phyloP scores from a whole-genome alignment of 345 rosid genomes.

The Limnanthes douglasii region DNA sequence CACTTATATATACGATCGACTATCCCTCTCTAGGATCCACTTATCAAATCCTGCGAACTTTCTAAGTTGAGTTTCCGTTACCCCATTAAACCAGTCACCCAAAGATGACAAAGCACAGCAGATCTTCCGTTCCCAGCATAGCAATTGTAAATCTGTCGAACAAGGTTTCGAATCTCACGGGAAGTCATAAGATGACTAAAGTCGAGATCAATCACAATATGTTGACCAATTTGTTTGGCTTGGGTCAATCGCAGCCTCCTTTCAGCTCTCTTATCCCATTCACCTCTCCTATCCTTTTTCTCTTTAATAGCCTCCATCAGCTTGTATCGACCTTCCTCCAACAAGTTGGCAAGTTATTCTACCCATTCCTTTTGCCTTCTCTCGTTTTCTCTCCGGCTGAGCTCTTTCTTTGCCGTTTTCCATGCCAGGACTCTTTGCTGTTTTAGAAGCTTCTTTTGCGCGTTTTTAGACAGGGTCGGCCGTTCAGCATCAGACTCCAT shows the following conservation, averaged over 20 bases:
- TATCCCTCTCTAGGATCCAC: conserved; percentile 58
- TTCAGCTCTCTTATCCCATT: conserved; percentile 29
- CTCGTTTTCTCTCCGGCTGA: conserved; percentile 33
- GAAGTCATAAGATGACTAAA: conserved; percentile 47
- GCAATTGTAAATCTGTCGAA: conserved; percentile 50
- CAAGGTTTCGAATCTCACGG: conserved; percentile 49
- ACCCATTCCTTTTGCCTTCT: neutral
- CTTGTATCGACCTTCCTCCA: conserved; percentile 35
- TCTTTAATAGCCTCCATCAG: conserved; percentile 41
- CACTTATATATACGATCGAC: conserved; percentile 33
- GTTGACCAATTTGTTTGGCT: conserved; percentile 39
- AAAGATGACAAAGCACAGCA: conserved; percentile 28
- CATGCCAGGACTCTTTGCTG: conserved; percentile 37
- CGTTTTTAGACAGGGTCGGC: conserved; percentile 34
- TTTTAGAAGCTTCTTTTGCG: conserved; percentile 52
- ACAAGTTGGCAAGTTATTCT: neutral
- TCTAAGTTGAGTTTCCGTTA: conserved; percentile 35
- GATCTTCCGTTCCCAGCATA: conserved; percentile 49
- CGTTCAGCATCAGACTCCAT: neutral
- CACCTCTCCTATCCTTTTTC: conserved; percentile 37
- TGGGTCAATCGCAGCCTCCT: conserved; percentile 25
- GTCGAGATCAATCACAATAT: conserved; percentile 43
- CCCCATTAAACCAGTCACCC: conserved; percentile 57
- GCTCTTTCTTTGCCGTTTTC: conserved; percentile 52
- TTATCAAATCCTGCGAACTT: conserved; percentile 50